Base-by-base conservation (phyloP, 2,329 filamentous ascomycete genomes). In the Niveomyces coronatus region DNA sequence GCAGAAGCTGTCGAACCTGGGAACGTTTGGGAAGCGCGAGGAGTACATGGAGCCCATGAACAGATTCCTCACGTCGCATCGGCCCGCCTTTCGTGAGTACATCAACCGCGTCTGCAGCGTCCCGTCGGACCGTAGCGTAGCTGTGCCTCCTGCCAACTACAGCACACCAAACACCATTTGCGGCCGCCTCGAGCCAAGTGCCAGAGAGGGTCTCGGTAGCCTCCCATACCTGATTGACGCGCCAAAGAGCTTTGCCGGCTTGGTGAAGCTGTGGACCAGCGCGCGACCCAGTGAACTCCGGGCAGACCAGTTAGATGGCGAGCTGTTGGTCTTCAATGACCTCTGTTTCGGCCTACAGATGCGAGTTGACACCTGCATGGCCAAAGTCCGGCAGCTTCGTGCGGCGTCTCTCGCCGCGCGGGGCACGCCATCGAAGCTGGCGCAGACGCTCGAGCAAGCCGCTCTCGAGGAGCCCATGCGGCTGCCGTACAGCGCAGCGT, bases 11-110 rank as follows among this genome's bases (percentile, higher is more conserved):
- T 86, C 87, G 14, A 95, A 95, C 55, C 71, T 95, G 61, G 85
- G 85, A 2, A 86, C 78, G 0, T 95, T 95, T 54, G 89, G 89
- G 28, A 88, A 84, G 53, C 94, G 94, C 55, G 89, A 96, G 58
- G 79, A 82, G n/a, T 96, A 87, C 86, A 95, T 96, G 88, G 88
- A 94, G 61, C 87, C 87, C 0, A 96, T 96, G 89, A 96, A 95
- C 54, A 75, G 74, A 30, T 95, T 95, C 50, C 65, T 96, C 26
- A 71, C 70, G 8, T 68, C 76, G 1, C 81, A 94, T 52, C 76
- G 87, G 15, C 72, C 81, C 49, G 75, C 83, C 27, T 86, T 95
- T 59, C 93, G 88, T 56, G 74, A 80, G 32, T 95, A 88, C 50
- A 82, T 95, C 43, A 88, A 96, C 54, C 71, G 77, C 20, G 76